Evolutionary conservation across 345 rosid species (phyloP).

Genomic region (Populus ilicifolia): DNA sequence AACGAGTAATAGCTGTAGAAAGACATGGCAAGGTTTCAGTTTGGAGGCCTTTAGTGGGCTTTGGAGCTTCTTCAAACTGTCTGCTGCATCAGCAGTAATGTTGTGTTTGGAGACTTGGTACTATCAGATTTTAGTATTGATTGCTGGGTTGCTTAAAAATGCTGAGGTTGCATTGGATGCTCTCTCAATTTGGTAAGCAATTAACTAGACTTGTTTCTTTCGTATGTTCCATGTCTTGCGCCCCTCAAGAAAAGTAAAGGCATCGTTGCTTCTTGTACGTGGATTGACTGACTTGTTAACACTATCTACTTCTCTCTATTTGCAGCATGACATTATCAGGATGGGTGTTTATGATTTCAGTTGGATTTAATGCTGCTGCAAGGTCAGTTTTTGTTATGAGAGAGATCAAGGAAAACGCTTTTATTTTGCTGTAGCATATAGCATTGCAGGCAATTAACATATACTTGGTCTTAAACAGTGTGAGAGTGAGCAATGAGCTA

Average conservation of each 20-base stretch:
- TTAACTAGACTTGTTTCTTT: background rate
- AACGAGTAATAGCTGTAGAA: slow-evolving; percentile 5
- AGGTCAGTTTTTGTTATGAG: slow-evolving; percentile 5
- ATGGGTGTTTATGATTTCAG: slow-evolving; percentile 26
- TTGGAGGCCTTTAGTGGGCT: slow-evolving; percentile 18
- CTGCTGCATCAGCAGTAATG: slow-evolving; percentile 30
- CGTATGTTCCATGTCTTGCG: background rate
- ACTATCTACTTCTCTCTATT: background rate
- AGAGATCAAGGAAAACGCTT: too few relatives aligned
- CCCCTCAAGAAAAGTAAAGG: background rate
- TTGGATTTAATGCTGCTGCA: slow-evolving; percentile 30
- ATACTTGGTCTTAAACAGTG: slow-evolving; percentile 25
- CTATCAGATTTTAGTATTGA: slow-evolving; percentile 20
- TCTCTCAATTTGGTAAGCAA: slow-evolving; percentile 22
- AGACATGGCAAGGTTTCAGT: slow-evolving; percentile 24
- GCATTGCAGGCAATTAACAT: too few relatives aligned
- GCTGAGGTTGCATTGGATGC: slow-evolving; percentile 22
- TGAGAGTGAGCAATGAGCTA: slow-evolving; percentile 65
- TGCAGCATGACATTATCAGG: slow-evolving; percentile 26
- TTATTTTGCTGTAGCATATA: too few relatives aligned
- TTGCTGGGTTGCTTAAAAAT: slow-evolving; percentile 22
- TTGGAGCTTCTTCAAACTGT: slow-evolving; percentile 20
- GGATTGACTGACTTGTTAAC: background rate
- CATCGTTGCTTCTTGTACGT: background rate
- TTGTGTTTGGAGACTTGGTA: slow-evolving; percentile 30